These are phyloP conservation scores for Trypanosoma melophagium DNA, from an alignment of 208 protist genomes.

Conservation along the genomic window DNA sequence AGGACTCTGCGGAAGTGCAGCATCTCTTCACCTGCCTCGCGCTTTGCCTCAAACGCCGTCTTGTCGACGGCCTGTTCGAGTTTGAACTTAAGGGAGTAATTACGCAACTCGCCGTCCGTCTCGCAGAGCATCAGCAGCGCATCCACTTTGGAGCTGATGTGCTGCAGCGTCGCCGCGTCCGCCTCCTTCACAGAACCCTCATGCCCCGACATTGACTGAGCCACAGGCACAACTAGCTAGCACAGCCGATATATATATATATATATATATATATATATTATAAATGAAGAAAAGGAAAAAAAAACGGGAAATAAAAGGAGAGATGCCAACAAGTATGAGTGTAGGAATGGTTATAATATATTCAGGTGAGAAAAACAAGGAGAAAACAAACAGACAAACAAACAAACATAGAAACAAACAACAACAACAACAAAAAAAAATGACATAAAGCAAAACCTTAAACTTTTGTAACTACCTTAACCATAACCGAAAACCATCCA, in stretches of 20 bases:
- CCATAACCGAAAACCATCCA: not conserved
- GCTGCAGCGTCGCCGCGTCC: slow-evolving; percentile 44
- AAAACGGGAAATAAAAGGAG: not conserved
- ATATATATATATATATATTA: slow-evolving; percentile 11
- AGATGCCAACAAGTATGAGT: too few species aligned
- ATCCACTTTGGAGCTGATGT: slow-evolving; percentile 66
- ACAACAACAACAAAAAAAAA: not conserved
- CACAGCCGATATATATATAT: not conserved
- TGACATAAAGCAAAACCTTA: not conserved
- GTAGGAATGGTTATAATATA: too few species aligned
- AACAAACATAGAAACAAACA: slow-evolving; percentile 13
- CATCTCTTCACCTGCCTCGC: slow-evolving; percentile 42
- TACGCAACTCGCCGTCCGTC: slow-evolving; percentile 55
- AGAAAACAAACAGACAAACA: not conserved
- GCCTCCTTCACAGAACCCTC: slow-evolving; percentile 27
- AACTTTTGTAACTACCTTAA: too few species aligned
- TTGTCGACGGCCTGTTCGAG: slow-evolving; percentile 77
- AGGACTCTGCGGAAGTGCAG: slow-evolving; percentile 62
- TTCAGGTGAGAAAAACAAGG: slow-evolving; percentile 5
- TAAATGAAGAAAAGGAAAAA: not conserved
- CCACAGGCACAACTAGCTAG: not conserved
- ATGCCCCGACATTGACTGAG: slow-evolving; percentile 20
- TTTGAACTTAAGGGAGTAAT: slow-evolving; percentile 75
- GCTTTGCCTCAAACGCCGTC: slow-evolving; percentile 57
- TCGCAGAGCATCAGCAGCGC: slow-evolving; percentile 53